Conservation (phyloP, 1,284 basidiomycete genomes). For the Moesziomyces parantarcticus region DNA sequence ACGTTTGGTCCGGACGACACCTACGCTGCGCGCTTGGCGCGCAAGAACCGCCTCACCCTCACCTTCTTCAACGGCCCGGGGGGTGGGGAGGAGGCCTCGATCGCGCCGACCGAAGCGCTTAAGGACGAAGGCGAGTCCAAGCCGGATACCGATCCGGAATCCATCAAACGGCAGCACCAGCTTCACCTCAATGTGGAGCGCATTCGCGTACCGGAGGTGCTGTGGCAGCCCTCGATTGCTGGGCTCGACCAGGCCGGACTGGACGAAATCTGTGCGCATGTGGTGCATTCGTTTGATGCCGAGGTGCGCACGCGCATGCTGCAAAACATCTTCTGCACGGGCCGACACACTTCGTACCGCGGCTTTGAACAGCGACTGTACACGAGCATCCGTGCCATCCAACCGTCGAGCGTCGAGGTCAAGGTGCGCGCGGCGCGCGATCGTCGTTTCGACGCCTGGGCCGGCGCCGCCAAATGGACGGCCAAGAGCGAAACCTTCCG, state of each 20-base stretch:
- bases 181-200: conserved; percentile 94
- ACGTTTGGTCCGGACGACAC: conserved; percentile 84
- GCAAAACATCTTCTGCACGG: conserved; percentile 91
- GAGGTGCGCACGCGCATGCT: conserved; percentile 75
- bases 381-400: conserved; percentile 69
- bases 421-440: conserved; percentile 73
- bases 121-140: conserved; percentile 71
- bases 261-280: conserved; percentile 86
- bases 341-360: conserved; percentile 80
- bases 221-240: conserved; percentile 91
- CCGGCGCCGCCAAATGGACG: conserved; percentile 88
- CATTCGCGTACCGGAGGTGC: conserved; percentile 90
- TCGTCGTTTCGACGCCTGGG: conserved; percentile 84
- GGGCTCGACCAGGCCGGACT: conserved; percentile 94
- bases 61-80: conserved; percentile 76
- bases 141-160: conserved; percentile 63
- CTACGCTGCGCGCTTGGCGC: conserved; percentile 79
- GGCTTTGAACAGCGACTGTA: conserved; percentile 79
- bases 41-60: conserved; percentile 83
- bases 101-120: conserved; percentile 10
- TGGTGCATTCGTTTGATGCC: conserved; percentile 81
- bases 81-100: conserved; percentile 36
- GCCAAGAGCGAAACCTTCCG: conserved; percentile 64
- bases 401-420: conserved; percentile 48
- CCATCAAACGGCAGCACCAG: conserved; percentile 75